Conservation (phyloP, 1,284 basidiomycete genomes). For the Phylloboletellus chloephorus region DNA sequence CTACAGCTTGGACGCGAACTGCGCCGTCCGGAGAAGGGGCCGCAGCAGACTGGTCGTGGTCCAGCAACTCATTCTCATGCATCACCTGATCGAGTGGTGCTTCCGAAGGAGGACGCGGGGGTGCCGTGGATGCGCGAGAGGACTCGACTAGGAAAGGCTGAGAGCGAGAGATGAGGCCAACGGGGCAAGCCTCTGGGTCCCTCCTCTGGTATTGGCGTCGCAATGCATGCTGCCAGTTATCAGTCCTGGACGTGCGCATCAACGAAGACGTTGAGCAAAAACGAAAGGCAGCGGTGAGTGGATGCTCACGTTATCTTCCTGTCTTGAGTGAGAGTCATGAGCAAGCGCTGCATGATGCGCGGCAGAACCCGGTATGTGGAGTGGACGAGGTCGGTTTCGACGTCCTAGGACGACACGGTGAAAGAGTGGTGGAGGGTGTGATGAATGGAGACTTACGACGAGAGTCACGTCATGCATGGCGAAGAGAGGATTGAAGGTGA, state of each 20-base stretch:
- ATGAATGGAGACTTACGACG: constrained; percentile 41
- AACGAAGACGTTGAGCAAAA: constrained; percentile 17
- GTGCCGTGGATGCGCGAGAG: constrained; percentile 26
- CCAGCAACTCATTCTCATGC: constrained; percentile 3
- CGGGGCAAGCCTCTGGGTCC: constrained; percentile 62
- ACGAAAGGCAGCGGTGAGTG: constrained; percentile 11
- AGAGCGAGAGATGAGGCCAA: constrained; percentile 43
- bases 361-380: constrained; percentile 58
- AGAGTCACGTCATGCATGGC: constrained; percentile 60
- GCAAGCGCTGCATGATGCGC: constrained; percentile 65
- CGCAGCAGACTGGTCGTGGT: constrained; percentile 1
- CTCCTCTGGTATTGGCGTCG: constrained; percentile 69
- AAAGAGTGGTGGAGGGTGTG: constrained; percentile 1
- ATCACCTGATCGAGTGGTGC: constrained; percentile 10
- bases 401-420: constrained; percentile 44
- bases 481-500: constrained; percentile 65
- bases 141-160: constrained; percentile 22
- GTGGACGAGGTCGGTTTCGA: constrained; percentile 67
- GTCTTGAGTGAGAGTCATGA: constrained; percentile 73
- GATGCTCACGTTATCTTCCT: constrained; percentile 66
- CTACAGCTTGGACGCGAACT: neutral
- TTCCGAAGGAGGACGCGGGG: constrained; percentile 13
- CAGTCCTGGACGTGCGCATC: constrained; percentile 40
- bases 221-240: constrained; percentile 70
- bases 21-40: constrained; percentile 5